Base-by-base conservation (phyloP, 768 basidiomycete species). In the Mycena crocata region DNA sequence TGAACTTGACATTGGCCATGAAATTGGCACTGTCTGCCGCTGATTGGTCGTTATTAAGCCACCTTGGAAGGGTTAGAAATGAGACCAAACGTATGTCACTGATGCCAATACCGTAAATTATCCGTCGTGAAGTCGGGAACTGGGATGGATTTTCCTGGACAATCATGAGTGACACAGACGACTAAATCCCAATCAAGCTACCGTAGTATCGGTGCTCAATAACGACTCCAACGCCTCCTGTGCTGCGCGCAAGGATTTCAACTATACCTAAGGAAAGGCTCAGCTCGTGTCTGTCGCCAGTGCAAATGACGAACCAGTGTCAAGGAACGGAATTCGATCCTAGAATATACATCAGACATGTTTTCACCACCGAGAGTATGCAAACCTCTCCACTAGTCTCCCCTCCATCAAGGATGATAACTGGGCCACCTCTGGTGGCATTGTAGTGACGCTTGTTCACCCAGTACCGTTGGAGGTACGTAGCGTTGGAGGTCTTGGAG, bases 141-240 rank as follows among this genome's bases (percentile, higher is more conserved):
- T 1, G 93, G 92, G 14, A 93, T 83, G 9, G 94, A 96, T 48
- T 86, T 74, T 21, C 93, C 93, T 93, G 57, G 23, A 65, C 15
- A 21, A 42, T 28, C 40, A 48, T 48, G 37, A 5, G 23, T 12
- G 26, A 23, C 32, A n/a, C n/a, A n/a, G n/a, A n/a, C 13, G 21
- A 49, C 35, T 50, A 14, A 62, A 46, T 46, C 32, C 68, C 65
- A 50, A 71, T 54, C 23, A 34, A 15, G 75, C 39, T 67, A 84
- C 95, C 94, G 75, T 97, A 97, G 76, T 92, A 95, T 67, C 96
- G 87, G 77, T 98, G 96, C 76, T 98, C 96, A 37, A 98, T 83
- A n/a, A 98, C 88, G 44, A 98, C 87, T 23, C 93, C 92, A 7
- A 98, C 84, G 6, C 97, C 97, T n/a, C 89, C 87, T 0, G 95